These are phyloP conservation scores for Margaritispora aquatica DNA, from an alignment of 495 filamentous ascomycete genomes.

Conservation along the genomic window DNA sequence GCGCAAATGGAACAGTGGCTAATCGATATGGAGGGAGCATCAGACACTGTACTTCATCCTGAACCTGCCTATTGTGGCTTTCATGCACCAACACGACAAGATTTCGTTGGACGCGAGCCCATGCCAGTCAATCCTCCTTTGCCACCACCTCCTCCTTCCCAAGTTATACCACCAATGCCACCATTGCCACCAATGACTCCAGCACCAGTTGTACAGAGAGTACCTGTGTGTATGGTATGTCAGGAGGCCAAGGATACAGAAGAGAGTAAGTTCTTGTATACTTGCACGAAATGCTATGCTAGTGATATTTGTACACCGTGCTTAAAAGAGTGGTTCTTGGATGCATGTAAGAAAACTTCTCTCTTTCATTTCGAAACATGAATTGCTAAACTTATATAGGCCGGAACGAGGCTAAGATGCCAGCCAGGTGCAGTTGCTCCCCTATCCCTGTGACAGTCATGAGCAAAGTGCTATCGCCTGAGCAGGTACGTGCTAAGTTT, in stretches of 20 bases:
- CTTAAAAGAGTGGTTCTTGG: slow-evolving; percentile 23
- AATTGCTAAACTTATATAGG: background rate
- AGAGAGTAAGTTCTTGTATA: slow-evolving; percentile 2
- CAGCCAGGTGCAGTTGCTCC: slow-evolving; percentile 23
- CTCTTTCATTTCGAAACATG: background rate
- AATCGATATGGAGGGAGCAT: background rate
- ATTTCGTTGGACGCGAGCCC: too few relatives aligned
- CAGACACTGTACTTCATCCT: background rate
- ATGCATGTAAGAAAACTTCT: slow-evolving; percentile 8
- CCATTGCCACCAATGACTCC: background rate
- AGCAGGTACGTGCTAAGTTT: slow-evolving; percentile 9
- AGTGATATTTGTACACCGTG: slow-evolving; percentile 18
- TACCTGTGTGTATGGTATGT: background rate
- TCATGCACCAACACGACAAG: too few relatives aligned
- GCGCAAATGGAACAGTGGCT: background rate
- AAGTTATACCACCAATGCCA: background rate
- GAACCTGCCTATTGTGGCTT: too few relatives aligned
- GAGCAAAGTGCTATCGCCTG: slow-evolving; percentile 10
- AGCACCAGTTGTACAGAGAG: background rate
- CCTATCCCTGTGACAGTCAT: slow-evolving; percentile 16
- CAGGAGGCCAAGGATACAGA: background rate
- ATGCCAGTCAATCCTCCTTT: too few relatives aligned
- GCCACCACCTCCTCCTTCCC: too few relatives aligned
- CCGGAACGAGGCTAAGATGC: slow-evolving; percentile 25
- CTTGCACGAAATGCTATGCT: slow-evolving; percentile 11